phyloP scores from a whole-genome alignment of 129 eudicot species.

The Arctium lappa region DNA sequence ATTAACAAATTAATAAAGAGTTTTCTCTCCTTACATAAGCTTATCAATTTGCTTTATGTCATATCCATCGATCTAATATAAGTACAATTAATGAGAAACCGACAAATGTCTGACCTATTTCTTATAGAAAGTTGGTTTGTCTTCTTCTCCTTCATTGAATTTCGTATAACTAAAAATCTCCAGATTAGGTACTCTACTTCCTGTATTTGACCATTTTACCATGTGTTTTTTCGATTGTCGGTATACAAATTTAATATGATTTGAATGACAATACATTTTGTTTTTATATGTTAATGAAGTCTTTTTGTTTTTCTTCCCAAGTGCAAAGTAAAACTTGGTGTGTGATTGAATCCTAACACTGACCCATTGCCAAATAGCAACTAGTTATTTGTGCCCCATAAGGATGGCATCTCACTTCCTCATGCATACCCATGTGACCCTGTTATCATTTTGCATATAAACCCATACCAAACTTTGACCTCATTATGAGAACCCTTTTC shows the following conservation, averaged over 20 bases:
- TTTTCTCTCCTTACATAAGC: not conserved
- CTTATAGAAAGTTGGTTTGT: not conserved
- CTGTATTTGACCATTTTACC: not conserved
- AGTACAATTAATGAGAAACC: not conserved
- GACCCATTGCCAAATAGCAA: not conserved
- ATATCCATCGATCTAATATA: not conserved
- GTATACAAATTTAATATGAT: not conserved
- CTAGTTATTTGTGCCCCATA: not conserved
- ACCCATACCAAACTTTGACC: not conserved
- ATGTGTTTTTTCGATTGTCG: not conserved
- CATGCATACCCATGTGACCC: not conserved
- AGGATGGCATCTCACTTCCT: not conserved
- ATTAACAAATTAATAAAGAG: no score
- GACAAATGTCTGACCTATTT: not conserved
- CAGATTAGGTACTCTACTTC: not conserved
- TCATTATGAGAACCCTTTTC: not conserved
- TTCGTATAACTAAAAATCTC: not conserved
- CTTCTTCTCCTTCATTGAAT: not conserved
- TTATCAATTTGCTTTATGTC: no score
- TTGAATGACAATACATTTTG: not conserved
- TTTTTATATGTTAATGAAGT: not conserved
- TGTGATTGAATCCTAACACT: not conserved
- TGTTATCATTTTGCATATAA: not conserved
- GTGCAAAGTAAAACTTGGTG: not conserved
- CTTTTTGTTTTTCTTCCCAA: not conserved